Evolutionary conservation across 306 rosid species (phyloP).

Genomic region (Canavalia gladiata): DNA sequence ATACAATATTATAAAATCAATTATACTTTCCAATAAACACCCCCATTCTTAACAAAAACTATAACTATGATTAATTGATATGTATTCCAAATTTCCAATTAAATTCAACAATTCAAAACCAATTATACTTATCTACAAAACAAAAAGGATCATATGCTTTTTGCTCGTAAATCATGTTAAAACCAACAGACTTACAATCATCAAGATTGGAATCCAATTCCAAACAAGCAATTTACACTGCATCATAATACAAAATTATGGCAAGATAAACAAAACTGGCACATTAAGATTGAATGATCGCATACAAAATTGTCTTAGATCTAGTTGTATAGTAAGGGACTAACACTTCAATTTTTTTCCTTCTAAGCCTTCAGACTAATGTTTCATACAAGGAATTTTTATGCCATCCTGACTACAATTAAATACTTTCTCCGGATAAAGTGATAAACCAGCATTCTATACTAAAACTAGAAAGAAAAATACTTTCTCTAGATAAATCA

Average conservation of each 20-base stretch:
- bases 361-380: conserved; percentile 24
- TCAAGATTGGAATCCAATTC: neutral
- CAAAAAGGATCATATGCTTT: no score
- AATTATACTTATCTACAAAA: no score
- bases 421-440: conserved; percentile 22
- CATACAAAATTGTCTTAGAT: conserved; percentile 44
- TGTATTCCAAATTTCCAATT: no score
- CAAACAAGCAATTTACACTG: neutral
- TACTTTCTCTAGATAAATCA: no score
- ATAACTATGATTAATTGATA: no score
- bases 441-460: conserved; percentile 31
- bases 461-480: conserved; percentile 51
- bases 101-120: no score
- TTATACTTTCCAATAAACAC: no score
- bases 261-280: conserved; percentile 43
- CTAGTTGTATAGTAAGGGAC: conserved; percentile 27
- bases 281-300: conserved; percentile 33
- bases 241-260: neutral
- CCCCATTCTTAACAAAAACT: no score
- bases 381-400: conserved; percentile 37
- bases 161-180: no score
- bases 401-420: conserved; percentile 37
- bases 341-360: conserved; percentile 25
- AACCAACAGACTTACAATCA: neutral
- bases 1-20: no score